Percentiles rank a stretch among this genome's conserved stretches.
Conservation (phyloP, 1,284 basidiomycete genomes). For the Ceraceosorus guamensis region DNA sequence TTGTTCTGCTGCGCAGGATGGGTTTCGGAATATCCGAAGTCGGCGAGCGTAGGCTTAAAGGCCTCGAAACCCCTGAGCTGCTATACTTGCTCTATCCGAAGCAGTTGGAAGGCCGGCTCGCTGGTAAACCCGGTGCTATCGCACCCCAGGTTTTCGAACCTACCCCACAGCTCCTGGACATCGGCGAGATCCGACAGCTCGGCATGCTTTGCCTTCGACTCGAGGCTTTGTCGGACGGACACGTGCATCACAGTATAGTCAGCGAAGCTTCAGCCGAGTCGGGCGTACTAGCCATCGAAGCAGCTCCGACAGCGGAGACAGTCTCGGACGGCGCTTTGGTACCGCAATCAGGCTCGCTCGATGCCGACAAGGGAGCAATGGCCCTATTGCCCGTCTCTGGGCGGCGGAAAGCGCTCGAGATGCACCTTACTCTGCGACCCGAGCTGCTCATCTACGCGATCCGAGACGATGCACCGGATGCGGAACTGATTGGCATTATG, state of each 20-base stretch:
- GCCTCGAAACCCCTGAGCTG: slow-evolving; percentile 69
- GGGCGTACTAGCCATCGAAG: background rate
- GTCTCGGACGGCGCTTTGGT: background rate
- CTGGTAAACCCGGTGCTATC: slow-evolving; percentile 53
- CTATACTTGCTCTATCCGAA: slow-evolving; percentile 77
- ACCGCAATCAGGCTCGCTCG: background rate
- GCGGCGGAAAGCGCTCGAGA: slow-evolving; percentile 23
- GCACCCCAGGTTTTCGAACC: slow-evolving; percentile 47
- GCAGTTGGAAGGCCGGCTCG: slow-evolving; percentile 65
- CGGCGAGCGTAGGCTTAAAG: slow-evolving; percentile 88
- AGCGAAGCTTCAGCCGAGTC: no score
- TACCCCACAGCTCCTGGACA: slow-evolving; percentile 59
- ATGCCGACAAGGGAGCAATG: background rate
- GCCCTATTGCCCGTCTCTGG: background rate
- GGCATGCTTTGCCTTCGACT: slow-evolving; percentile 70
- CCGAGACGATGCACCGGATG: slow-evolving; percentile 46
- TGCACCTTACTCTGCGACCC: slow-evolving; percentile 24
- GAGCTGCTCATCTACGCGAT: slow-evolving; percentile 38
- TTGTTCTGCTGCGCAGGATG: slow-evolving; percentile 68
- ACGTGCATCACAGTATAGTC: slow-evolving; percentile 25
- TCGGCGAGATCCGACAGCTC: slow-evolving; percentile 71
- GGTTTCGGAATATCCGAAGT: slow-evolving; percentile 68
- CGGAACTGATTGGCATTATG: slow-evolving; percentile 38
- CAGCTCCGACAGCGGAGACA: background rate
- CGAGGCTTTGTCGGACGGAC: slow-evolving; percentile 67